Conservation (phyloP, 169 alveolate genomes). For the Plasmodium reichenowi region DNA sequence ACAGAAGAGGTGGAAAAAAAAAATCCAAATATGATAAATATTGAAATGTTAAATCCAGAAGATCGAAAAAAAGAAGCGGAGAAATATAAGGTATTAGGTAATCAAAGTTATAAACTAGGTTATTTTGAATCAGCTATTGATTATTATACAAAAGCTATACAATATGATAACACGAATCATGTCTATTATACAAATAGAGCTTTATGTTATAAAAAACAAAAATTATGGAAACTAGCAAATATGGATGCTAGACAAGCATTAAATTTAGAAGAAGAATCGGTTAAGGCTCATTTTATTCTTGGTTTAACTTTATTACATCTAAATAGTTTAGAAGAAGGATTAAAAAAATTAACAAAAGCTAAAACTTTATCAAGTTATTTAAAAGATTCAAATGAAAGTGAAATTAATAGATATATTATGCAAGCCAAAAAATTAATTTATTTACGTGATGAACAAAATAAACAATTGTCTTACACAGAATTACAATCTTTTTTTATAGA, state of each 20-base stretch:
- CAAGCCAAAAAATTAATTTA: constrained; percentile 82
- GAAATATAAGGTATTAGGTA: constrained; percentile 82
- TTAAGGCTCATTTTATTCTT: constrained; percentile 87
- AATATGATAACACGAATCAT: constrained; percentile 82
- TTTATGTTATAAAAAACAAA: constrained; percentile 87
- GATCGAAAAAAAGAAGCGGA: constrained; percentile 83
- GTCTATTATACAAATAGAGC: constrained; percentile 90
- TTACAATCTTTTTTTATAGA: constrained; percentile 69
- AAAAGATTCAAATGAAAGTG: constrained; percentile 82
- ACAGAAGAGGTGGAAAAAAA: constrained; percentile 23
- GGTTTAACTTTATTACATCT: constrained; percentile 89
- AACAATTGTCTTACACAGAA: constrained; percentile 71
- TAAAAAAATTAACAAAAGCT: constrained; percentile 84
- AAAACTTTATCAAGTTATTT: constrained; percentile 84
- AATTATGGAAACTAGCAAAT: constrained; percentile 85
- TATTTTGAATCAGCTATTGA: constrained; percentile 89
- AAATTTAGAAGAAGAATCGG: constrained; percentile 87
- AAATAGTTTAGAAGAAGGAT: constrained; percentile 85
- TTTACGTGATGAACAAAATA: constrained; percentile 79
- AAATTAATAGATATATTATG: constrained; percentile 83
- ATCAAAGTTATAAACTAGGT: constrained; percentile 89
- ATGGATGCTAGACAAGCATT: constrained; percentile 86
- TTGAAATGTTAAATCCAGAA: constrained; percentile 66
- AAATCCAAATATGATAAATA: constrained; percentile 19
- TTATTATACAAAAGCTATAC: constrained; percentile 87